Evolutionary conservation across 2,329 filamentous ascomycete genomes (phyloP), one percentile per base, ranked within the genome.

Genomic region (Emmonsia crescens): DNA sequence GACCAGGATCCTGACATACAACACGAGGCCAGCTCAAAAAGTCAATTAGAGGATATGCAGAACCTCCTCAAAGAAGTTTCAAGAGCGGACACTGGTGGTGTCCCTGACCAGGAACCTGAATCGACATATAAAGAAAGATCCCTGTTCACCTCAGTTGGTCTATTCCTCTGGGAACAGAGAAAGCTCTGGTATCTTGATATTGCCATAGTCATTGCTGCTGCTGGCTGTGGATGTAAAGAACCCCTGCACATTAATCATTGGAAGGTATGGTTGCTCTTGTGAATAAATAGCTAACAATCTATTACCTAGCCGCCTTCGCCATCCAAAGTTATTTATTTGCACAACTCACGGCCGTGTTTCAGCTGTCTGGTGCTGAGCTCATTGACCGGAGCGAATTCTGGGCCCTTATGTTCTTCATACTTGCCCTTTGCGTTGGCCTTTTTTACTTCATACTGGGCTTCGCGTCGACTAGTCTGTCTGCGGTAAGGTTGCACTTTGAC

Each of bases 371-470:
- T 0, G 59, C 69, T 9, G 69, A 73, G 63, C 75, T 77, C 3
- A 70, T 74, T 24, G 63, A 74, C 1, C 69, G 75, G 59, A 78
- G 76, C 10, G 75, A 83, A 65, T 82, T 83, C 67, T 83, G 77
- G 70, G 74, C 79, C 0, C 73, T 83, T 14, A 83, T 83, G 79
- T 82, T 83, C 68, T 82, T 83, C 67, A 69, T 83, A 8, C 75
- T 83, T 5, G 80, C 81, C 0, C 64, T 83, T 9, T 78, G 71
- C 1, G 78, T 80, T 38, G 70, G 75, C 0, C 49, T 75, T 3
- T 76, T 72, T 40, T 83, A 80, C 64, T 77, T 75, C 31, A 63
- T 67, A n/a, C 68, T 82, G 3, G 80, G 80, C 1, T 79, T 71
- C 68, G 65, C 69, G 0, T 76, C 76, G 21, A 80, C 79, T 59